Base-by-base conservation (phyloP, 202 grass and related monocot species). In the Carex sylvatica region DNA sequence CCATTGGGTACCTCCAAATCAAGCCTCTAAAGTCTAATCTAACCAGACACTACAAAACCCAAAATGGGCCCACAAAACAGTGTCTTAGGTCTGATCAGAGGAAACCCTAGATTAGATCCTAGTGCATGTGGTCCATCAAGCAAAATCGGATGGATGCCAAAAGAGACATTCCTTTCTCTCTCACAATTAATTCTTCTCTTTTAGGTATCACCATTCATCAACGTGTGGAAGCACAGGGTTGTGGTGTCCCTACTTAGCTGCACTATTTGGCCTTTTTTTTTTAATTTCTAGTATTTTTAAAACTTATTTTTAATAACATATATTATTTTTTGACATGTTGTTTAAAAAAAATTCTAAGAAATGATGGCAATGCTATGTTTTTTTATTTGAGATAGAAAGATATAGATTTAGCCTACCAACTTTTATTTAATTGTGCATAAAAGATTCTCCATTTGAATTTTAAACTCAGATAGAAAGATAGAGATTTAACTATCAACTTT, bases 101-200 rank as follows among this genome's bases (percentile, higher is more conserved):
- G 72, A 55, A 55, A 75, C 74, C 53, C 74, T 77, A 72, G 69
- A 72, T 51, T 77, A 72, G 69, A 72, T 72, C n/a, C 20, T 44
- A 59, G 74, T 59, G 28, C 28, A 28, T 28, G 74, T 77, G 74
- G 74, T 77, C 74, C 74, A 56, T n/a, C 13, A 51, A 76, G 20
- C 69, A 73, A 73, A 49, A 20, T 15, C 8, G 4, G 20, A 76
- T 8, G 22, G 14, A 52, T 53, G 70, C 12, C 44, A 33, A 55
- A 28, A 30, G 51, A 59, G 53, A 77, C 52, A 77, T 59, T 77
- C 28, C 73, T 77, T 56, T 77, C 52, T 33, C 30, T 59, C 74
- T 77, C 53, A 9, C 74, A 56, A 58, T 77, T 38, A 77, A 59
- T 58, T 77, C 14, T 33, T 4, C 74, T 35, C 30, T 59, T 75